Evolutionary conservation across 495 filamentous ascomycete species (phyloP).

Genomic region (Penicillium bovifimosum): DNA sequence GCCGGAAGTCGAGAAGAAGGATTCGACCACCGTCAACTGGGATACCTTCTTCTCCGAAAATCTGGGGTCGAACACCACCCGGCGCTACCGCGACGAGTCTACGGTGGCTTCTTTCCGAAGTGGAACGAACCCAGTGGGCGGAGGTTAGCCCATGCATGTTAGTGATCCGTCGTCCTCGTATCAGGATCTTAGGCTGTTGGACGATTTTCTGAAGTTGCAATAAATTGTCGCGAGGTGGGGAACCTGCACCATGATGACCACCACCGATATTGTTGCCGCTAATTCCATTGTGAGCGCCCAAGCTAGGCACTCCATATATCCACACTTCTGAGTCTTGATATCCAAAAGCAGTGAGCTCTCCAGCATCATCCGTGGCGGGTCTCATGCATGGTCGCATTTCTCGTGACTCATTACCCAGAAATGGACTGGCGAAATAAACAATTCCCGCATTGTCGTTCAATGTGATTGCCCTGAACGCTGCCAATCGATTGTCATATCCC

Average conservation of each 20-base stretch:
- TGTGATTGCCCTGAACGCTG: constrained; percentile 71
- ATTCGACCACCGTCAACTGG: constrained; percentile 79
- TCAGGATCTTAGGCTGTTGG: constrained; percentile 30
- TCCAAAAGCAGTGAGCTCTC: constrained; percentile 70
- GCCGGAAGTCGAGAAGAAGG: constrained; percentile 71
- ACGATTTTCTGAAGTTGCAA: constrained; percentile 31
- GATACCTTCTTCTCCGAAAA: constrained; percentile 66
- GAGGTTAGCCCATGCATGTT: constrained; percentile 42
- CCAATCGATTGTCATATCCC: constrained; percentile 69
- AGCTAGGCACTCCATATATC: constrained; percentile 72
- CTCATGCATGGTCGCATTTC: constrained; percentile 58
- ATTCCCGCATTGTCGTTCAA: constrained; percentile 72
- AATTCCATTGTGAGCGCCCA: constrained; percentile 1
- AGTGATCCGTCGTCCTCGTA: constrained; percentile 34
- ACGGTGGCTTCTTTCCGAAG: constrained; percentile 5
- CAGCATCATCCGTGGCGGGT: constrained; percentile 60
- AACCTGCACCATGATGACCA: constrained; percentile 14
- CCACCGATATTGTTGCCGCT: constrained; percentile 13
- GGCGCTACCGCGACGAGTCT: constrained; percentile 71
- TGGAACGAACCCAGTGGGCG: constrained; percentile 35
- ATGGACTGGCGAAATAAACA: constrained; percentile 75
- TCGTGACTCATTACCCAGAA: constrained; percentile 26
- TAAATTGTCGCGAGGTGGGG: constrained; percentile 22
- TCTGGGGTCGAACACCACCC: constrained; percentile 58
- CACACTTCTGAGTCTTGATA: constrained; percentile 69